phyloP scores from a whole-genome alignment of 1,284 basidiomycete genomes.

The Irpex lacteus region DNA sequence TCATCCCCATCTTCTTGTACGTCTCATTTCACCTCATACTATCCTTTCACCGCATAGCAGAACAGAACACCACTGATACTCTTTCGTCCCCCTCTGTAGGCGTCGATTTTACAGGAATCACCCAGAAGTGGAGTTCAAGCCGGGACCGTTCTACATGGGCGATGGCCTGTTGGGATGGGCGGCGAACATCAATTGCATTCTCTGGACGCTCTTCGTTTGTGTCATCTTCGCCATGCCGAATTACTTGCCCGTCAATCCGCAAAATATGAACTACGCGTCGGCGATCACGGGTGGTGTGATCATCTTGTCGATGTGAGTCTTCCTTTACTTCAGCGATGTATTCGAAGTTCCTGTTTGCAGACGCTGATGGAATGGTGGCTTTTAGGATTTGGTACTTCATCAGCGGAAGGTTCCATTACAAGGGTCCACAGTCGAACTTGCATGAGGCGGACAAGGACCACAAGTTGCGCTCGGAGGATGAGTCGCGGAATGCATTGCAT shows the following conservation, averaged over 20 bases:
- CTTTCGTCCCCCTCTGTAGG: slow-evolving; percentile 18
- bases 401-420: slow-evolving; percentile 24
- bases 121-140: slow-evolving; percentile 82
- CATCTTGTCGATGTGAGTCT: slow-evolving; percentile 32
- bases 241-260: slow-evolving; percentile 60
- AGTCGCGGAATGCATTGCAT: background rate
- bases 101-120: slow-evolving; percentile 74
- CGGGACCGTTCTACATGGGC: slow-evolving; percentile 89
- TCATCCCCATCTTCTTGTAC: slow-evolving; percentile 67
- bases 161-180: slow-evolving; percentile 63
- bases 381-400: slow-evolving; percentile 26
- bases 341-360: background rate
- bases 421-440: slow-evolving; percentile 17
- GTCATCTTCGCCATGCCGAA: slow-evolving; percentile 77
- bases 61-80: background rate
- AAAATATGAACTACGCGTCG: slow-evolving; percentile 80
- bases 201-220: slow-evolving; percentile 68
- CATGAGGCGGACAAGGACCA: background rate
- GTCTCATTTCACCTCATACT: slow-evolving; percentile 11
- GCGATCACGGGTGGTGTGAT: slow-evolving; percentile 37
- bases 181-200: slow-evolving; percentile 65
- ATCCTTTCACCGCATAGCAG: no score
- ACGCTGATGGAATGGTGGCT: background rate
- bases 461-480: background rate
- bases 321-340: background rate